Evolutionary conservation across 352 stramenopile species (phyloP).

Genomic region (Phytophthora macrochlamydospora): DNA sequence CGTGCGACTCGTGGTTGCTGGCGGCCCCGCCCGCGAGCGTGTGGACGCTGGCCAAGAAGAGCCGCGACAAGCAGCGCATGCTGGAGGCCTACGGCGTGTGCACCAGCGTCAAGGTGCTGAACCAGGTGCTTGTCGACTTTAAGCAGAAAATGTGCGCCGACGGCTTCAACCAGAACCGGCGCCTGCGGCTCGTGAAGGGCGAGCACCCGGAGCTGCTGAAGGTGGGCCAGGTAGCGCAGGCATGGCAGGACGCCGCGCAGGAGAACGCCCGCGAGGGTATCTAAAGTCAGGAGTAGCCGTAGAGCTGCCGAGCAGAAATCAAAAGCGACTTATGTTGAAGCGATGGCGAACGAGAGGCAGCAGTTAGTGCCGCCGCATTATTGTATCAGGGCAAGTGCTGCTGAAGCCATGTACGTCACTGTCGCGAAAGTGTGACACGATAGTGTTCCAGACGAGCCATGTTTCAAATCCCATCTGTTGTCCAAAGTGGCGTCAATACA

Average conservation of each 20-base stretch:
- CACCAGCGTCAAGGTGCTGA: constrained; percentile 77
- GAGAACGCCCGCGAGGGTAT: constrained; percentile 25
- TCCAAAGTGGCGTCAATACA: not conserved
- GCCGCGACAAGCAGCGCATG: constrained; percentile 49
- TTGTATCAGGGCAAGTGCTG: too few species aligned
- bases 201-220: constrained; percentile 49
- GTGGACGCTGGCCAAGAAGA: constrained; percentile 65
- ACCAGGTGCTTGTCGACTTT: constrained; percentile 69
- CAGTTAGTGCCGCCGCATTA: too few species aligned
- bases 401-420: constrained; percentile 1
- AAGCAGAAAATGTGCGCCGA: constrained; percentile 57
- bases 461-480: not conserved
- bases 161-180: constrained; percentile 76
- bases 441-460: not conserved
- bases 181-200: constrained; percentile 54
- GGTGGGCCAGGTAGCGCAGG: constrained; percentile 45
- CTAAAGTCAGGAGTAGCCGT: not conserved
- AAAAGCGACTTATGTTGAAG: too few species aligned
- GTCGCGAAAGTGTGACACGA: not conserved
- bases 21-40: constrained; percentile 55
- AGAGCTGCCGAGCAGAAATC: not conserved
- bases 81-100: constrained; percentile 77
- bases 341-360: too few species aligned
- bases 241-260: constrained; percentile 52
- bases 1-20: constrained; percentile 81